Base-by-base conservation (phyloP, 1,284 basidiomycete genomes). In the Cryptococcus neoformans region DNA sequence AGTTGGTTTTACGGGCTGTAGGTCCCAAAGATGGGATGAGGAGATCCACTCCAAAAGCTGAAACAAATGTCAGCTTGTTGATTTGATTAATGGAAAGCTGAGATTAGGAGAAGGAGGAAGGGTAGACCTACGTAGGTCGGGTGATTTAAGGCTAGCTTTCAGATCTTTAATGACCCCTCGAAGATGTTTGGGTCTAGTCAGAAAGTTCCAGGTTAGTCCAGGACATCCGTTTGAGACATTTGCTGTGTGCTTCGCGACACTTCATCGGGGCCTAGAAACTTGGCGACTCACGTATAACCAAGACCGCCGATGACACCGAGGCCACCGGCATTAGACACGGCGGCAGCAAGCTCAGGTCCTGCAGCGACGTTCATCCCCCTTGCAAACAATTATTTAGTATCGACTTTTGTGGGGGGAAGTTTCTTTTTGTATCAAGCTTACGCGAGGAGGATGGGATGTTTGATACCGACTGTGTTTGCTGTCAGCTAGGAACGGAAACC, bases 281-380 rank as follows among this genome's bases (percentile, higher is more conserved):
- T 28, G 28, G 28, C 12, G 8, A 64, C 59, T 86, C 80, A 87
- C 38, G 89, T 89, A 68, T 87, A 89, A 1, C 89, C 87, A 36
- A 90, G 79, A 54, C 91, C 90, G 53, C 91, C 91, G 61, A 94
- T 89, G 56, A 92, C 89, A 58, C 91, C 91, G 38, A 94, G 71
- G 51, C 91, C 91, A 47, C 89, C 89, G 50, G 89, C 90, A 67
- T 92, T 93, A 7, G 77, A 75, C 10, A 77, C 75, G 41, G 89
- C 91, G 47, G 91, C 91, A 16, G 89, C 79, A 16, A 92, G 83
- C 72, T 90, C 88, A 16, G 90, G 89, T 14, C 90, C 90, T 49
- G 90, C 88, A 40, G 89, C 89, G 16, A 90, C 87, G 69, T 92
- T 91, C 90, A 92, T 91, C 16, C 89, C 87, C 79, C 68, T 68